Evolutionary conservation across 257 asterid species (phyloP), one percentile per base, ranked within the genome.

Genomic region (Jasminum sambac): DNA sequence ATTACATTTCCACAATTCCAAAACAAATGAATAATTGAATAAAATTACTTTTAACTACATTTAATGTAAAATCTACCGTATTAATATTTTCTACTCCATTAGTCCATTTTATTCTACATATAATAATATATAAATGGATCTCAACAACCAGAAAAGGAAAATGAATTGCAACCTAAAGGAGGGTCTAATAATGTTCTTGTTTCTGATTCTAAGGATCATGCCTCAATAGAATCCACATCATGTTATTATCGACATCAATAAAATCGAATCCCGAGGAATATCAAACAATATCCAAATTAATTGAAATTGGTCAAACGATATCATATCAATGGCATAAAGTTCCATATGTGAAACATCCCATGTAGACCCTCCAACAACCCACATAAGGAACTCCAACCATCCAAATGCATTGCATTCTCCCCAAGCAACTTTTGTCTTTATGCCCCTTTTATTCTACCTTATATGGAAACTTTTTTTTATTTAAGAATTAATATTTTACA

Each of bases 241-340:
- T 17, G 59, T 17, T 17, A 50, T 17, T 17, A 50, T 8, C 25
- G 6, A 50, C 0, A 48, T 48, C n/a, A 48, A 48, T 48, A 48
- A n/a, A 48, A n/a, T 48, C 59, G 59, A 48, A 48, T 48, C 59
- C 59, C 25, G 8, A 48, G 23, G 59, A 48, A n/a, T 48, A 48
- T n/a, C 5, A 48, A 48, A 48, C 19, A 17, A n/a, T 48, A 48
- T 48, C 24, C 24, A 48, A 48, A 48, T 48, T 23, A 48, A n/a
- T 48, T 48, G 59, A 48, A 48, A 17, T 48, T 17, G 23, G 25
- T 17, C 25, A 7, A 48, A 17, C 1, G 16, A 6, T n/a, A 6
- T 17, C 55, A 0, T n/a, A 30, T 30, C 36, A 30, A 30, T n/a
- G 6, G 5, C 58, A 48, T 48, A 48, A 48, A 48, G 58, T 16